Base-by-base conservation (phyloP, 2,329 filamentous ascomycete genomes). In the Talaromyces verruculosus region DNA sequence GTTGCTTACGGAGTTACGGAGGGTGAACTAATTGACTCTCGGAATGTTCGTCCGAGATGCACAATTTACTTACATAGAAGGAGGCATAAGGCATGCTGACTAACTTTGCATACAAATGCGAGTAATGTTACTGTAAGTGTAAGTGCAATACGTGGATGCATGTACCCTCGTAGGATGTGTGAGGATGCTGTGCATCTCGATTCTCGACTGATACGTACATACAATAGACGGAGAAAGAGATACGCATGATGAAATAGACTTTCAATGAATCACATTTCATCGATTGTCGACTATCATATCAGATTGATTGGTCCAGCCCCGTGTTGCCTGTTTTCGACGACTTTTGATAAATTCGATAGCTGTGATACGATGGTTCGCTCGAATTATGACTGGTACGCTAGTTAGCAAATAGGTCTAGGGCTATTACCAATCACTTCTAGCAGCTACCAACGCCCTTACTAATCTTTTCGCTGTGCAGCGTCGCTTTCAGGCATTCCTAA, bases 11-110 rank as follows among this genome's bases (percentile, higher is more conserved):
- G 30, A 33, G 17, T 2, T 19, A 57, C 33, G 30, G 33, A 55
- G 17, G 37, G 3, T 28, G 25, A 8, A 53, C 49, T 57, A 39
- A 39, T 7, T 37, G 53, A 25, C 11, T 13, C 58, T 61, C 41
- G 58, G 61, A 55, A 41, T 25, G n/a, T 51, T 62, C 57, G 57
- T 59, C 60, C 60, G 60, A 62, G 45, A 1, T 61, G 39, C 58
- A 61, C 19, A 25, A 62, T 2, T 37, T 25, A 25, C 25, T 51
- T 33, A 28, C 17, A 10, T 53, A 17, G 25, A 22, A 47, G 19
- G 19, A 37, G 15, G 11, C 35, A 33, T 33, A 53, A 53, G 3
- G 49, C 47, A 33, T 5, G 49, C 25, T 53, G 49, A 53, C 49
- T 53, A 53, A 53, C 49, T 4, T 7, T n/a, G 1, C 25, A 17